Percentiles rank a stretch among this genome's conserved stretches.
Conservation (phyloP, 2,329 filamentous ascomycete genomes). For the Chaetoscypha palmicola region DNA sequence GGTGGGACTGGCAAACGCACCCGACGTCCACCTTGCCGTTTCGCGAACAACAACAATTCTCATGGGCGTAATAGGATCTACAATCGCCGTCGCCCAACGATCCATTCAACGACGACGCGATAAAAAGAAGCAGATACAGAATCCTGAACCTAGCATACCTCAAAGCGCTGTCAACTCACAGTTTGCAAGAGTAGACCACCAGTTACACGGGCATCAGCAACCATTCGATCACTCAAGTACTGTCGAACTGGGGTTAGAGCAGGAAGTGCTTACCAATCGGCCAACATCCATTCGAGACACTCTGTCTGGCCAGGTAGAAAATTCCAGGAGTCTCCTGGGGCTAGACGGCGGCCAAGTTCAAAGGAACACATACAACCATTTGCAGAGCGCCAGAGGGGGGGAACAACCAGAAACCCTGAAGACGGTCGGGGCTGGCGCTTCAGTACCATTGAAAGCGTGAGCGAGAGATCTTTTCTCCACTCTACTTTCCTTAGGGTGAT, state of each 20-base stretch:
- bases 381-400: not conserved
- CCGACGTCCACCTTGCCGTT: not conserved
- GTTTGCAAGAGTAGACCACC: too few relatives aligned
- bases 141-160: not conserved
- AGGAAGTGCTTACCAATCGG: not conserved
- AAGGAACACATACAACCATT: conserved; percentile 4
- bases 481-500: not conserved
- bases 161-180: not conserved
- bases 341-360: not conserved
- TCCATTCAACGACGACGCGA: not conserved
- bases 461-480: conserved; percentile 6
- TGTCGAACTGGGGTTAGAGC: not conserved
- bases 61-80: conserved; percentile 21
- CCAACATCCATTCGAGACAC: not conserved
- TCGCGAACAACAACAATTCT: not conserved
- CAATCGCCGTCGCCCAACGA: conserved; percentile 1
- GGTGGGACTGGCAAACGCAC: too few relatives aligned
- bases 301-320: not conserved
- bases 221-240: not conserved
- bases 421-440: conserved; percentile 12
- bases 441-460: conserved; percentile 15
- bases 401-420: conserved; percentile 6
- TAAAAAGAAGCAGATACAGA: not conserved
- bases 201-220: too few relatives aligned
- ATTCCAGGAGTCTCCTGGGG: not conserved